phyloP scores from a whole-genome alignment of 2,329 filamentous ascomycete species.

The Westerdykella sp. region DNA sequence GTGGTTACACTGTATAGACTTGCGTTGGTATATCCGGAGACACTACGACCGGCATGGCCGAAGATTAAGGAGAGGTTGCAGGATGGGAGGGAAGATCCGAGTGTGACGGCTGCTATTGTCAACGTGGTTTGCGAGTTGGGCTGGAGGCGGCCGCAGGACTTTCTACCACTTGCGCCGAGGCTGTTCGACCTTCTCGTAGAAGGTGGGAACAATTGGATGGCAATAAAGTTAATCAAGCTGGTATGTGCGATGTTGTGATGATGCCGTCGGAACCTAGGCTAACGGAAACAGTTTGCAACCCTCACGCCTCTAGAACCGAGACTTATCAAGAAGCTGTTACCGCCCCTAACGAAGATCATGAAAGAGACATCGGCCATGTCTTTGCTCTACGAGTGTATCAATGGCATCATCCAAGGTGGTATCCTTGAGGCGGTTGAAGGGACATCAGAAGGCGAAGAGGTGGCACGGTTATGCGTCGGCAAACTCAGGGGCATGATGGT shows the following conservation, averaged over 20 bases:
- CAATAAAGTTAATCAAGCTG: conserved; percentile 97
- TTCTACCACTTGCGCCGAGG: conserved; percentile 82
- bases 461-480: conserved; percentile 83
- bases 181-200: conserved; percentile 89
- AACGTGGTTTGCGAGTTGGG: conserved; percentile 96
- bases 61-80: conserved; percentile 93
- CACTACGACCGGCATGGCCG: conserved; percentile 85
- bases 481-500: conserved; percentile 94
- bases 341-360: conserved; percentile 87
- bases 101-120: conserved; percentile 90
- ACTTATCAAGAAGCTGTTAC: conserved; percentile 82
- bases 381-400: conserved; percentile 96
- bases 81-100: conserved; percentile 83
- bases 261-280: conserved; percentile 2
- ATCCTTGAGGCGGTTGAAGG: conserved; percentile 80
- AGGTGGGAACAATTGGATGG: conserved; percentile 98
- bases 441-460: conserved; percentile 76
- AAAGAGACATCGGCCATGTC: conserved; percentile 96
- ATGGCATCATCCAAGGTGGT: conserved; percentile 93
- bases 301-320: conserved; percentile 88
- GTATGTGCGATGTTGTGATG: conserved; percentile 45
- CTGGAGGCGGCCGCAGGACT: conserved; percentile 89
- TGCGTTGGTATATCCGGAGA: conserved; percentile 93
- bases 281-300: conserved; percentile 68
- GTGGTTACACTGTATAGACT: conserved; percentile 90